Conservation (phyloP, 495 filamentous ascomycete species). For the Penicillium dipodomyicola region DNA sequence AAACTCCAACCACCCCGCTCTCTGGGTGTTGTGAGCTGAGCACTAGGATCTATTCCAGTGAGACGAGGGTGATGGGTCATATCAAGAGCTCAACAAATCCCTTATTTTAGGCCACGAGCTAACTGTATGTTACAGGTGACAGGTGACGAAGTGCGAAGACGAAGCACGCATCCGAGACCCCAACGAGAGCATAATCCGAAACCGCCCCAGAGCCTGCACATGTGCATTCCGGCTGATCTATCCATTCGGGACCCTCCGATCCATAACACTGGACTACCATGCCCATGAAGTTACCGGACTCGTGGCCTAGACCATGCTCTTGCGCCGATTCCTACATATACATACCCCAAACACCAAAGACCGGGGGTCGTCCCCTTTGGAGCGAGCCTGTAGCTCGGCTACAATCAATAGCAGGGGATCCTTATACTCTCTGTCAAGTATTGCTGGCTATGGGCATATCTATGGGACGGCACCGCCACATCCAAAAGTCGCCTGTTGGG, state of each 20-base stretch:
- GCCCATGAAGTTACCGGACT: background rate
- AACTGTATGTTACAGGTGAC: background rate
- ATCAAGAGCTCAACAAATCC: background rate
- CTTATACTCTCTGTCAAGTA: no score
- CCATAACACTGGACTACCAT: background rate
- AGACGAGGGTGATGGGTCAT: background rate
- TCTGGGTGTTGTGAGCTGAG: background rate
- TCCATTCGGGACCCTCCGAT: background rate
- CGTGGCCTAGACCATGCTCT: background rate
- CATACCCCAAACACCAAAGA: background rate
- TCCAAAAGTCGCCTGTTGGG: no score
- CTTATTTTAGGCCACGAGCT: background rate
- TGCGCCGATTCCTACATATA: background rate
- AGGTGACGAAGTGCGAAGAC: no score
- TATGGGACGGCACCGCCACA: no score
- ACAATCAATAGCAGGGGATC: no score
- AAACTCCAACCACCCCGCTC: background rate
- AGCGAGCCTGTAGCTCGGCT: no score
- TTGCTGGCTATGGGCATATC: no score
- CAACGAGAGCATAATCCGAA: background rate
- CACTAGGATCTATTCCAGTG: background rate
- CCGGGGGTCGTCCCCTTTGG: background rate
- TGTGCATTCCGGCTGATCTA: background rate
- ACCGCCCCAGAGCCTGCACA: no score
- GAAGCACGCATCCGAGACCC: background rate